Conservation (phyloP, 495 filamentous ascomycete genomes). For the Penicillium samsonianum region DNA sequence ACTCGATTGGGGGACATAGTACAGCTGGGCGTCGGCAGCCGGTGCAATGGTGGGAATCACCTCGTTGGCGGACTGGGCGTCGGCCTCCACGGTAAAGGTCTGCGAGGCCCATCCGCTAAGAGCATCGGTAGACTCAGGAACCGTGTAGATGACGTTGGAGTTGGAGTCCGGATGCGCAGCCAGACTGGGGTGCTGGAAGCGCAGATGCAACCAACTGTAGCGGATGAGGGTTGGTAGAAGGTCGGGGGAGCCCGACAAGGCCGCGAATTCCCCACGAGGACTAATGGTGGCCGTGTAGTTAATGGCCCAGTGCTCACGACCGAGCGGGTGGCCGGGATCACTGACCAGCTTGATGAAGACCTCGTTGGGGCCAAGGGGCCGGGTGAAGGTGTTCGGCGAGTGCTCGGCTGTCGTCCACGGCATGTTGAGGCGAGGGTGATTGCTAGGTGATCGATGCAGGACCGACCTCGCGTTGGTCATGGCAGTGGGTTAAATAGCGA, state of each 20-base stretch:
- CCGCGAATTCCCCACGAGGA: slow-evolving; percentile 14
- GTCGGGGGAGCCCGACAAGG: slow-evolving; percentile 13
- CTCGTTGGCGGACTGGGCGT: slow-evolving; percentile 21
- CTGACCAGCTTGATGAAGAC: slow-evolving; percentile 27
- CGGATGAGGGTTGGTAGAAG: slow-evolving; percentile 18
- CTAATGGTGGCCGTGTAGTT: slow-evolving; percentile 23
- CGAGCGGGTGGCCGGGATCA: slow-evolving; percentile 23
- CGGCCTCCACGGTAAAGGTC: slow-evolving; percentile 26
- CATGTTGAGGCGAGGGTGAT: slow-evolving; percentile 4
- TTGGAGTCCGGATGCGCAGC: slow-evolving; percentile 23
- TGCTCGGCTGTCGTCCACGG: slow-evolving; percentile 5
- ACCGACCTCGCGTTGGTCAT: slow-evolving; percentile 6
- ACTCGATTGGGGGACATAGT: slow-evolving; percentile 25
- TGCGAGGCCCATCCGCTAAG: slow-evolving; percentile 30
- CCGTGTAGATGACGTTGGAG: slow-evolving; percentile 24
- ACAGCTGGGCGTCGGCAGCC: slow-evolving; percentile 18
- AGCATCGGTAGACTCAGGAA: slow-evolving; percentile 16
- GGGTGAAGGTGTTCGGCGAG: slow-evolving; percentile 9
- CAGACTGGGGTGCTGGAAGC: slow-evolving; percentile 37
- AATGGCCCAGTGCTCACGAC: slow-evolving; percentile 31
- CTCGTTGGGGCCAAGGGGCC: slow-evolving; percentile 27
- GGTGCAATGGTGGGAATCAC: slow-evolving; percentile 23
- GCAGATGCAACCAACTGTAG: slow-evolving; percentile 31
- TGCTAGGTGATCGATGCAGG: neutral
- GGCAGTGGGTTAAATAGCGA: slow-evolving; percentile 2